Conservation (phyloP, 75 land plant genomes). For the Selaginella moellendorffii region DNA sequence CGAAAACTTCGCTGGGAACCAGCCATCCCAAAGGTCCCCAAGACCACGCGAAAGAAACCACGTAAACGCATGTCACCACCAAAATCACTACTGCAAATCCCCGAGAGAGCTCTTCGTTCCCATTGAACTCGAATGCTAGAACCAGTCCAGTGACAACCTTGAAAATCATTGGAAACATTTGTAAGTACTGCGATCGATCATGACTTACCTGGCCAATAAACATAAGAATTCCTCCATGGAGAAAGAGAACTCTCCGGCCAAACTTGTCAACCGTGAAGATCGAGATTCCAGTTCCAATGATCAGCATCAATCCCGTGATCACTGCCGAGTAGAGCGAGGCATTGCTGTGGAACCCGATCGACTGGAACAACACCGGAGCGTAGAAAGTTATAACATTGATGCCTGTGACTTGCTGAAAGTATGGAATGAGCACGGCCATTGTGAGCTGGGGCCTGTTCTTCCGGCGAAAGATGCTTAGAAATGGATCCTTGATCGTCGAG, state of each 20-base stretch:
- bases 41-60: conserved; percentile 67
- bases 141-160: conserved; percentile 28
- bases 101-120: conserved; percentile 34
- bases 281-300: conserved; percentile 11
- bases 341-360: conserved; percentile 25
- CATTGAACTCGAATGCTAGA: conserved; percentile 12
- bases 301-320: conserved; percentile 18
- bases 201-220: conserved; percentile 14
- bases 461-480: conserved; percentile 20
- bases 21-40: conserved; percentile 90
- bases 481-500: conserved; percentile 46
- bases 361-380: conserved; percentile 64
- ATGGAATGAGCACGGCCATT: conserved; percentile 29
- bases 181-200: conserved; percentile 6
- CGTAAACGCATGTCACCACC: conserved; percentile 26
- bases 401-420: conserved; percentile 73
- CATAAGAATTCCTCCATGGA: conserved; percentile 32
- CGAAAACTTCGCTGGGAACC: conserved; percentile 81
- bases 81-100: conserved; percentile 26
- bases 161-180: background rate
- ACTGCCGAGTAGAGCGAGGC: conserved; percentile 30
- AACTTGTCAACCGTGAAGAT: conserved; percentile 20
- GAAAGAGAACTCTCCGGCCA: conserved; percentile 30
- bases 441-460: conserved; percentile 33
- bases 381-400: conserved; percentile 88